Evolutionary conservation across 2,329 filamentous ascomycete genomes (phyloP).

Genomic region (Beauveria sp.): DNA sequence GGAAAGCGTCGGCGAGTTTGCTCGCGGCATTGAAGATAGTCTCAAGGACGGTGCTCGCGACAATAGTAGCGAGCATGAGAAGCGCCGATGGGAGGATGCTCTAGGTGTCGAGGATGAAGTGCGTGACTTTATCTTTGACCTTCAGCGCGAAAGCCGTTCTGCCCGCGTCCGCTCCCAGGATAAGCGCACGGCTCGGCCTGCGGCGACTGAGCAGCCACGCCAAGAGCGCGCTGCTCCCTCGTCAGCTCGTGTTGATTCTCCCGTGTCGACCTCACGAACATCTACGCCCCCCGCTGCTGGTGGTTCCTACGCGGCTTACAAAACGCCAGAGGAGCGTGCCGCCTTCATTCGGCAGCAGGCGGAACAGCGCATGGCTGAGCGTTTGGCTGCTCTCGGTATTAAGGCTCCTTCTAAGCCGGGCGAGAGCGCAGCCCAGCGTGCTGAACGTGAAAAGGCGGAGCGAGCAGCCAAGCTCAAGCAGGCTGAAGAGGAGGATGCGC

Average conservation of each 20-base stretch:
- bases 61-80: constrained; percentile 79
- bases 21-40: constrained; percentile 74
- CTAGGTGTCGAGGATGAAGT: constrained; percentile 95
- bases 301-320: constrained; percentile 73
- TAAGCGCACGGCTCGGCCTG: constrained; percentile 37
- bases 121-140: constrained; percentile 94
- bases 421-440: constrained; percentile 74
- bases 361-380: constrained; percentile 93
- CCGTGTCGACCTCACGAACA: constrained; percentile 46
- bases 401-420: constrained; percentile 72
- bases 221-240: constrained; percentile 33
- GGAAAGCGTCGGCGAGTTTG: constrained; percentile 87
- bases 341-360: constrained; percentile 97
- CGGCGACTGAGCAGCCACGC: constrained; percentile 36
- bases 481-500: constrained; percentile 90
- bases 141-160: constrained; percentile 78
- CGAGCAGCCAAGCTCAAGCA: constrained; percentile 78
- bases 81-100: constrained; percentile 89
- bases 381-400: constrained; percentile 86
- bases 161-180: constrained; percentile 59
- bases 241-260: constrained; percentile 33
- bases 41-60: constrained; percentile 75
- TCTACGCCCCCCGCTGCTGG: constrained; percentile 38
- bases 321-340: constrained; percentile 86
- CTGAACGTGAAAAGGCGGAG: constrained; percentile 82